Conservation (phyloP, 1,284 basidiomycete genomes). For the Rhodotorula sp. region DNA sequence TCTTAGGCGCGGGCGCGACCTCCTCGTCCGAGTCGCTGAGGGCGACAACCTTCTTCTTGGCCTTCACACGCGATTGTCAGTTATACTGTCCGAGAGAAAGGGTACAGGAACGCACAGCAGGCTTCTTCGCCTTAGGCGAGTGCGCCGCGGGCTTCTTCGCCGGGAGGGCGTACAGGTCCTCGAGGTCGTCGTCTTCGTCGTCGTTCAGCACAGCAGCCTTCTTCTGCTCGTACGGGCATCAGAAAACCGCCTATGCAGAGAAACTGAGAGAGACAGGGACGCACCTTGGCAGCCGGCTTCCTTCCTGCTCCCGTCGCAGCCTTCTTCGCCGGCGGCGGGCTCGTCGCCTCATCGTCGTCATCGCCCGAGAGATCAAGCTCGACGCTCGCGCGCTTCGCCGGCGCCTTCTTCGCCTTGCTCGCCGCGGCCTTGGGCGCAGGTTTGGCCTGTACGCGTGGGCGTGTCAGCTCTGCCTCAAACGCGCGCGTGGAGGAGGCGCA, state of each 20-base stretch:
- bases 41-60: conserved; percentile 1
- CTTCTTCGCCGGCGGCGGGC: conserved; percentile 20
- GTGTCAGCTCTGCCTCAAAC: background rate
- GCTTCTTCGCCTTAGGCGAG: conserved; percentile 42
- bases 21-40: conserved; percentile 52
- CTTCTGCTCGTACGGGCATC: background rate
- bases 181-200: conserved; percentile 14
- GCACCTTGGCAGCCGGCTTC: conserved; percentile 17
- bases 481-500: background rate
- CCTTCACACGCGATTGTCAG: background rate
- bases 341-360: conserved; percentile 8
- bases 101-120: conserved; percentile 16
- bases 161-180: conserved; percentile 26
- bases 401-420: conserved; percentile 46
- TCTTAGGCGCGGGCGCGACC: conserved; percentile 52
- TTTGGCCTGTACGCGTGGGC: background rate
- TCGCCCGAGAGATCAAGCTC: conserved; percentile 21
- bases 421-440: conserved; percentile 55
- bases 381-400: conserved; percentile 13
- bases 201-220: conserved; percentile 3
- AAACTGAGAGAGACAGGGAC: background rate
- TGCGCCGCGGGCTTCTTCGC: conserved; percentile 30
- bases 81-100: background rate
- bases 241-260: background rate
- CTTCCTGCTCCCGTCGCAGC: conserved; percentile 11